Base-by-base conservation (phyloP, 495 filamentous ascomycete genomes). In the Rusavskia elegans region DNA sequence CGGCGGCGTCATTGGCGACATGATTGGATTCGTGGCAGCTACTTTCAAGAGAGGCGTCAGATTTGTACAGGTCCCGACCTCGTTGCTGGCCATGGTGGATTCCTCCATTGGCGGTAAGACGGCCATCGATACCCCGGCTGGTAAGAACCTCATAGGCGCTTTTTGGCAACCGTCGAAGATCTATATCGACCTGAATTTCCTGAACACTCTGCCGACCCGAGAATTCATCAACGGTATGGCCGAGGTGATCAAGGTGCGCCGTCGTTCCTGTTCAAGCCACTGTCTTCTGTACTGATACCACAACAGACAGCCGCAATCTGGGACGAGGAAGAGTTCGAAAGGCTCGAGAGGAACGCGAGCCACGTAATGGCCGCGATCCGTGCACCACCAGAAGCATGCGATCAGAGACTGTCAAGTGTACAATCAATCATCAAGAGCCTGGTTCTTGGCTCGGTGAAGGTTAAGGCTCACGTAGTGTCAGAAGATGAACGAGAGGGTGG, bases 181-280 rank as follows among this genome's bases (percentile, higher is more conserved):
- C 58, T 98, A 92, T 62, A 89, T 98, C 55, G 92, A 98, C 68
- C 75, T 96, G 44, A 78, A 81, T 46, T 97, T 98, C 64, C 74
- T 98, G 59, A 87, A 92, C 63, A 95, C 86, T 8, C 73, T 98
- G 27, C 90, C 90, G 4, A 82, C 83, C 45, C 75, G 92, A 52
- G 90, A 98, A 67, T 90, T 98, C 66, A 88, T 97, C 66, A 98
- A 98, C 66, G 92, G 92, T 50, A 95, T 98, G 88, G 92, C 89
- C 48, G 92, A 98, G 70, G 89, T 98, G 52, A 80, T 97, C 63
- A 97, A 97, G 66, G 73, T 72, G 52, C 50, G 57, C 54, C 20
- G 27, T 48, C 27, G 5, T 3, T 29, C 8, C 3, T 49, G 4
- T 30, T 6, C 17, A 9, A 27, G 16, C 13, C 44, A 40, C n/a